Percentiles rank a stretch among this genome's conserved stretches.
Evolutionary conservation across 164 flowering plant species (phyloP).

Genomic region (Vitis riparia): DNA sequence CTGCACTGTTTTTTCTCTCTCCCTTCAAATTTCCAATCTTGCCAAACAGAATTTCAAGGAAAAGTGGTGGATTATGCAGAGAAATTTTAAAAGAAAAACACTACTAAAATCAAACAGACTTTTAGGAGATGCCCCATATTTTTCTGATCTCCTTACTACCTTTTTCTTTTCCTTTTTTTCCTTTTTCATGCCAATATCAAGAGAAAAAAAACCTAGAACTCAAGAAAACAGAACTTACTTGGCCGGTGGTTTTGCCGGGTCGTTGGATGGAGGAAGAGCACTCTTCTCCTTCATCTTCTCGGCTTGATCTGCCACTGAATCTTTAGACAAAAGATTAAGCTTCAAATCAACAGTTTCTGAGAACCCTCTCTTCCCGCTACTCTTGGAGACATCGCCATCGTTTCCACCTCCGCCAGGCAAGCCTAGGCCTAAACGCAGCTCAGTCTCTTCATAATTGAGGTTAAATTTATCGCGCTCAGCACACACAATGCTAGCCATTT

Average conservation of each 20-base stretch:
- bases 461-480: conserved; percentile 14
- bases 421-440: conserved; percentile 52
- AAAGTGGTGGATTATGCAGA: too few relatives aligned
- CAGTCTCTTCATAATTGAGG: conserved; percentile 47
- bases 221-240: conserved; percentile 26
- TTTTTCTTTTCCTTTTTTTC: too few relatives aligned
- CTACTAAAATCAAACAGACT: background rate
- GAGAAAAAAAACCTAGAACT: background rate
- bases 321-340: conserved; percentile 35
- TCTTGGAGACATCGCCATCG: conserved; percentile 21
- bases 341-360: conserved; percentile 52
- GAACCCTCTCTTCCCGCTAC: conserved; percentile 43
- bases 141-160: too few relatives aligned
- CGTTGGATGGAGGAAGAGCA: conserved; percentile 18
- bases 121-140: too few relatives aligned
- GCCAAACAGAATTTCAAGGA: too few relatives aligned
- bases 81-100: background rate
- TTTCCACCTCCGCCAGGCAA: conserved; percentile 33
- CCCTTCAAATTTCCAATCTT: too few relatives aligned
- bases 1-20: too few relatives aligned
- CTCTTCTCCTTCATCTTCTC: conserved; percentile 21
- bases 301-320: background rate
- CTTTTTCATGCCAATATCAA: background rate
- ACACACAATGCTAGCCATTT: conserved; percentile 5
- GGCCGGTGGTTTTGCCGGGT: conserved; percentile 43